Percentiles rank a stretch among this genome's conserved stretches.
phyloP scores from a whole-genome alignment of 768 basidiomycete genomes.

The Sarcomyxa edulis region DNA sequence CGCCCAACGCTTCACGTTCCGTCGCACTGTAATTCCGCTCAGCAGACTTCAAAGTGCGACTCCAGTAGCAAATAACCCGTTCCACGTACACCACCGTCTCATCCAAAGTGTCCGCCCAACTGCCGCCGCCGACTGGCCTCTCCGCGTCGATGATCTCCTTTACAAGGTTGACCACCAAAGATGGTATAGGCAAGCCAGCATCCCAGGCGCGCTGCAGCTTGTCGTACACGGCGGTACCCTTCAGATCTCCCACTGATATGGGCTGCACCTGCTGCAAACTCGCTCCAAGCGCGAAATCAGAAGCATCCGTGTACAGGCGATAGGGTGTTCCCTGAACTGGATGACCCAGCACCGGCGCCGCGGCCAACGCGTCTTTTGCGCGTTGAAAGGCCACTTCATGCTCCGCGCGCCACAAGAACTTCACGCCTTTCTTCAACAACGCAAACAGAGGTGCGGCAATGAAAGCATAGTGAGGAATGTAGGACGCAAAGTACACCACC shows the following conservation, averaged over 20 bases:
- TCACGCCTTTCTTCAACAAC: conserved; percentile 21
- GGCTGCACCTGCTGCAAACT: conserved; percentile 29
- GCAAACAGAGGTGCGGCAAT: conserved; percentile 27
- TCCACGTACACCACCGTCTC: conserved; percentile 22
- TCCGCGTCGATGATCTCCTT: no score
- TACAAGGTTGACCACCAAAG: conserved; percentile 13
- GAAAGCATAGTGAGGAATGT: no score
- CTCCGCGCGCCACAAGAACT: conserved; percentile 14
- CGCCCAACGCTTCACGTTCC: no score
- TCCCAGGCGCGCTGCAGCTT: conserved; percentile 14
- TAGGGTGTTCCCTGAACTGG: no score
- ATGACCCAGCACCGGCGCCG: conserved; percentile 25
- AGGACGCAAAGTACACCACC: conserved; percentile 31
- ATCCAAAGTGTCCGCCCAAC: conserved; percentile 16
- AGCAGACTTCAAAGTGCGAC: no score
- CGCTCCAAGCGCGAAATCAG: conserved; percentile 20
- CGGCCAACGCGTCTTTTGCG: no score
- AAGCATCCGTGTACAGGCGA: no score
- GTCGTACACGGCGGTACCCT: conserved; percentile 21
- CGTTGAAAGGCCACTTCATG: conserved; percentile 1
- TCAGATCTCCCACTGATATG: conserved; percentile 18
- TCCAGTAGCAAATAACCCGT: no score
- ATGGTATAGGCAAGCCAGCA: conserved; percentile 13
- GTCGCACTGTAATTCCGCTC: no score
- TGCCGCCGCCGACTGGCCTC: conserved; percentile 12